Evolutionary conservation across 2,329 filamentous ascomycete species (phyloP).

Genomic region (Rhynchosporium agropyri): DNA sequence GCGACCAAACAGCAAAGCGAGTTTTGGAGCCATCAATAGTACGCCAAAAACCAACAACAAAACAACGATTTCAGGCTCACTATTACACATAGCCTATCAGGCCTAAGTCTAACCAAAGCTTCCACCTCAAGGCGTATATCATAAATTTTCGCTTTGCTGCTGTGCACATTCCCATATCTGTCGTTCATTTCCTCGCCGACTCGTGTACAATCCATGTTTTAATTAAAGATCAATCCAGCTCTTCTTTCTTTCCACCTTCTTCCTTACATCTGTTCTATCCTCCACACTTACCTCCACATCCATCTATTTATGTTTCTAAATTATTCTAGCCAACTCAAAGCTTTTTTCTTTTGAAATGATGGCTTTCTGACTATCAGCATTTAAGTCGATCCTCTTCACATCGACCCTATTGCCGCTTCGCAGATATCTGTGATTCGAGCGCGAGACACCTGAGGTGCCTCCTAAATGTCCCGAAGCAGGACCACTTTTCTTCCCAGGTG

Average conservation of each 20-base stretch:
- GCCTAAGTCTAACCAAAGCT: too few species aligned
- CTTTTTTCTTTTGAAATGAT: constrained; percentile 15
- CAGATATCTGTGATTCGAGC: constrained; percentile 18
- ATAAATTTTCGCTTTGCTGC: too few species aligned
- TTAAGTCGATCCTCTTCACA: constrained; percentile 4
- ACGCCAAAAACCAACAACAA: too few species aligned
- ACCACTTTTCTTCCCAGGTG: constrained; percentile 13
- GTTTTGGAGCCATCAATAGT: too few species aligned
- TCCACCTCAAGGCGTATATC: too few species aligned
- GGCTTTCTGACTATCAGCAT: constrained; percentile 16
- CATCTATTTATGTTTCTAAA: constrained; percentile 13
- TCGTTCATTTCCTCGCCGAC: too few species aligned
- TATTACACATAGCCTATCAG: too few species aligned
- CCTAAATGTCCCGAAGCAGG: not conserved
- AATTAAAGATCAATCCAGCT: constrained; percentile 12
- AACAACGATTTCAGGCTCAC: too few species aligned
- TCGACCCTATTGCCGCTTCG: constrained; percentile 10
- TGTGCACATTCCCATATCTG: too few species aligned
- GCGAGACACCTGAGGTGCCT: constrained; percentile 2
- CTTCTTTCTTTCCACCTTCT: constrained; percentile 3
- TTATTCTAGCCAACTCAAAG: constrained; percentile 10
- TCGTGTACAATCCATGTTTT: not conserved
- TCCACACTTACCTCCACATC: constrained; percentile 12
- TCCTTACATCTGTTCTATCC: not conserved
- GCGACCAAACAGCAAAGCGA: too few species aligned